Evolutionary conservation across 2,329 filamentous ascomycete genomes (phyloP), one percentile per base, ranked within the genome.

Genomic region (Annulohypoxylon truncatum): DNA sequence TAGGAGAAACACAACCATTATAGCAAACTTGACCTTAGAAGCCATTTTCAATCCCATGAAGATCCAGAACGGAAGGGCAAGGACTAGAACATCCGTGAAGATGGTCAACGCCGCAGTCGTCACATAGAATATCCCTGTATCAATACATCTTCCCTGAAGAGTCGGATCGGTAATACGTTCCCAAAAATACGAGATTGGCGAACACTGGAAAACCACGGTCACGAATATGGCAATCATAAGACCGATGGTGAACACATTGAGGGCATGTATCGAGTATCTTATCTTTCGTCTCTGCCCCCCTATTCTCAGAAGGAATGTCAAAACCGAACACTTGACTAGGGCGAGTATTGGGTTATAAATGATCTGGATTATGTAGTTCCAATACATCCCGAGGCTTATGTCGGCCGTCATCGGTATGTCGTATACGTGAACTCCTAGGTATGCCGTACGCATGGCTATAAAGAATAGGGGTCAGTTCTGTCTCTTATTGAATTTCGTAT

Each of bases 21-120:
- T 68, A 0, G 79, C 79, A 2, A 79, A 66, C 61, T 81, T 81
- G 3, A 77, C 72, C 44, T 72, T 77, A 2, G 71, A 71, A 5
- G 75, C 73, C 74, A 82, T 80, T 26, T 78, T 79, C n/a, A 82
- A 71, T 2, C 77, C 76, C 7, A 79, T 61, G 53, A 83, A 82
- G 15, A 82, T 79, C 72, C 77, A 79, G 33, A 81, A 78, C 0
- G 81, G 81, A 18, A 83, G 70, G 0, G 76, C 61, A 9, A 81
- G 73, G 1, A 81, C 75, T 26, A 82, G 66, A 0, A 82, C 67
- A 15, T 82, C 81, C 2, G 80, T 82, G 7, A 82, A 56, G 15
- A 83, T 81, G 2, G 78, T 81, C 7, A 82, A 64, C 0, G 73
- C 74, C 2, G 79, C 77, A 3, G 75, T 78, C 10, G 59, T 61